Conservation (phyloP, 2,329 filamentous ascomycete species). For the Fusarium tuaranense region DNA sequence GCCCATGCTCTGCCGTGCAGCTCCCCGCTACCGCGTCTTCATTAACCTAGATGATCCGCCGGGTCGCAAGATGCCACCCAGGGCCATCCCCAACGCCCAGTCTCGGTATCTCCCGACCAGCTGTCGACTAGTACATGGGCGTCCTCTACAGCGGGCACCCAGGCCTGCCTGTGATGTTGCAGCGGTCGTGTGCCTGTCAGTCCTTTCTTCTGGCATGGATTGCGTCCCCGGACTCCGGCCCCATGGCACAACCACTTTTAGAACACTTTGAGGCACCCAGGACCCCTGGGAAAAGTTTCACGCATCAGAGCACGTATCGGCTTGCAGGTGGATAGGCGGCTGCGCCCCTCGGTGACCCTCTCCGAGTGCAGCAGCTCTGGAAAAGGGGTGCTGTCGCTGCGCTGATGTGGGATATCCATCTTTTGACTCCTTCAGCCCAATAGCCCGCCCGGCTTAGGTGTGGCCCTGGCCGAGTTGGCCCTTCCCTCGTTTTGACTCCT, state of each 20-base stretch:
- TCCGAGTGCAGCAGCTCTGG: conserved; percentile 22
- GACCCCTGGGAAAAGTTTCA: conserved; percentile 40
- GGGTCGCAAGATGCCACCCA: conserved; percentile 18
- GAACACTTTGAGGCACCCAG: conserved; percentile 32
- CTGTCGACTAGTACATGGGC: conserved; percentile 33
- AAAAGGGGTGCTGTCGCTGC: conserved; percentile 35
- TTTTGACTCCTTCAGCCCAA: conserved; percentile 27
- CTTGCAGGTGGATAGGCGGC: conserved; percentile 39
- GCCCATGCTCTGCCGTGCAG: conserved; percentile 15
- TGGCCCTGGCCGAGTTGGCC: conserved; percentile 26
- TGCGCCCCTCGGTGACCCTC: conserved; percentile 39
- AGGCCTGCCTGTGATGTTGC: conserved; percentile 28
- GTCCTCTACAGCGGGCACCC: conserved; percentile 25
- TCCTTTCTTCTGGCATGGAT: conserved; percentile 34
- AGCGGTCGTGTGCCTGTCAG: conserved; percentile 30
- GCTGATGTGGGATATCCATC: conserved; percentile 28
- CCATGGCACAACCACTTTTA: conserved; percentile 38
- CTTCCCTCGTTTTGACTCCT: conserved; percentile 29
- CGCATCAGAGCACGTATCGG: conserved; percentile 37
- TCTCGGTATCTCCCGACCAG: conserved; percentile 43
- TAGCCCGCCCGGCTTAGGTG: conserved; percentile 24
- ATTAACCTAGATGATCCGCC: conserved; percentile 21
- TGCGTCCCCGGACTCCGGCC: conserved; percentile 31
- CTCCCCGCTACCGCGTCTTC: conserved; percentile 7
- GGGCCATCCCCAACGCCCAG: conserved; percentile 22